Percentiles rank a stretch among this genome's conserved stretches.
Evolutionary conservation across 495 filamentous ascomycete species (phyloP).

Genomic region (Thermothielavioides terrestris): DNA sequence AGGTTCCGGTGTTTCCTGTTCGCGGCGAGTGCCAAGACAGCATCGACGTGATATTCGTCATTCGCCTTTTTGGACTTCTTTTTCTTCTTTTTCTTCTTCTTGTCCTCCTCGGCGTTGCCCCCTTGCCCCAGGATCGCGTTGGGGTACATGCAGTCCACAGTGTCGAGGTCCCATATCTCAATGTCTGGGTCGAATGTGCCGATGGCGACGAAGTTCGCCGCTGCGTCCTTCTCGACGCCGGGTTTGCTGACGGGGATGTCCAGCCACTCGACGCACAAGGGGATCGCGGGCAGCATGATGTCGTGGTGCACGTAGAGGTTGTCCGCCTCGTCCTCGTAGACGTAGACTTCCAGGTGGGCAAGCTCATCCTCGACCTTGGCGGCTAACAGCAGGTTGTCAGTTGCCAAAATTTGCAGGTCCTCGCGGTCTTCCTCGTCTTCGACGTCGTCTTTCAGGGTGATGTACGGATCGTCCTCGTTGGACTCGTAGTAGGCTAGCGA

Average conservation of each 20-base stretch:
- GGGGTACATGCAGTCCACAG: slow-evolving; percentile 93
- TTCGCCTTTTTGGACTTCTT: slow-evolving; percentile 78
- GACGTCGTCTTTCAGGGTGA: slow-evolving; percentile 63
- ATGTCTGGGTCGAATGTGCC: slow-evolving; percentile 98
- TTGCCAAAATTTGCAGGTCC: slow-evolving; percentile 84
- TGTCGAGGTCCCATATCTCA: slow-evolving; percentile 95
- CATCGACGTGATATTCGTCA: slow-evolving; percentile 88
- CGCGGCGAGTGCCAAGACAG: slow-evolving; percentile 78
- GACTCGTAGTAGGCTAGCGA: slow-evolving; percentile 87
- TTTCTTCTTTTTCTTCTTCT: slow-evolving; percentile 73
- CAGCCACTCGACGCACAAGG: slow-evolving; percentile 91
- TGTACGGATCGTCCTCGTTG: slow-evolving; percentile 91
- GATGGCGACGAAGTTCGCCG: slow-evolving; percentile 83
- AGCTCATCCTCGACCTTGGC: slow-evolving; percentile 96
- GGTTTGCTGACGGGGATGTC: slow-evolving; percentile 73
- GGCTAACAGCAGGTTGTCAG: slow-evolving; percentile 84
- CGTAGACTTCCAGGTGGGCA: slow-evolving; percentile 91
- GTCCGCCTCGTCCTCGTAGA: slow-evolving; percentile 88
- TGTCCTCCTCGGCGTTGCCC: slow-evolving; percentile 39
- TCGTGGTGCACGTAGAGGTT: slow-evolving; percentile 99
- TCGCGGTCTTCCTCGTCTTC: slow-evolving; percentile 81
- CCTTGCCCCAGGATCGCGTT: slow-evolving; percentile 92
- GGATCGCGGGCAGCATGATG: slow-evolving; percentile 97
- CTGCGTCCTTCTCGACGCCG: slow-evolving; percentile 45
- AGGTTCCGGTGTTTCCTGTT: slow-evolving; percentile 91